Percentiles rank a stretch among this genome's conserved stretches.
Evolutionary conservation across 164 flowering plant species (phyloP).

Genomic region (Vitis labrusca): DNA sequence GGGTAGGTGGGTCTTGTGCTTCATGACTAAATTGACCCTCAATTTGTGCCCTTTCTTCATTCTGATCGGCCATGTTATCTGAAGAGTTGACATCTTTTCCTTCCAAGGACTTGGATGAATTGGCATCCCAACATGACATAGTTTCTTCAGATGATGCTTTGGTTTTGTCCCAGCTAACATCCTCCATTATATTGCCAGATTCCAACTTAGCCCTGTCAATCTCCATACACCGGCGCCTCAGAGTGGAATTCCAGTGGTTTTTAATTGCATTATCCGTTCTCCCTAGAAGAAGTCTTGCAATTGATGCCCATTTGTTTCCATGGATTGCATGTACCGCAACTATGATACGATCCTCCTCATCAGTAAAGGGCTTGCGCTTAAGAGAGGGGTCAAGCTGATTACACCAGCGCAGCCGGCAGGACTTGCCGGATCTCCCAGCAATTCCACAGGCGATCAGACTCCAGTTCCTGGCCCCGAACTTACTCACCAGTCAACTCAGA

Average conservation of each 20-base stretch:
- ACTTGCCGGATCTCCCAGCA: slow-evolving; percentile 83
- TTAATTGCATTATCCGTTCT: slow-evolving; percentile 93
- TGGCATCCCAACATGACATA: slow-evolving; percentile 53
- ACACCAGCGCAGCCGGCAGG: slow-evolving; percentile 93
- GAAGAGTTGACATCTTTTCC: slow-evolving; percentile 45
- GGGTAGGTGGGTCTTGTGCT: slow-evolving; percentile 38
- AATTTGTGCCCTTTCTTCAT: slow-evolving; percentile 22
- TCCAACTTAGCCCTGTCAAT: slow-evolving; percentile 27
- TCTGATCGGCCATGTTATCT: slow-evolving; percentile 35
- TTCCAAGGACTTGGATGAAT: slow-evolving; percentile 48
- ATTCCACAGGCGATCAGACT: slow-evolving; percentile 77
- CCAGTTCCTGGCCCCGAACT: slow-evolving; percentile 89
- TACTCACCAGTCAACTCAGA: slow-evolving; percentile 54
- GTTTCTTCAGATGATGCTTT: slow-evolving; percentile 86
- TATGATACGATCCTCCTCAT: slow-evolving; percentile 77
- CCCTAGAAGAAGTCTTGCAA: slow-evolving; percentile 79
- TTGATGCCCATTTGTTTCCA: slow-evolving; percentile 93
- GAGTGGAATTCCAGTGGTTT: slow-evolving; percentile 95
- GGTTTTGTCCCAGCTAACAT: slow-evolving; percentile 52
- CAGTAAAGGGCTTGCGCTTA: slow-evolving; percentile 67
- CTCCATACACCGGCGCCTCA: slow-evolving; percentile 59
- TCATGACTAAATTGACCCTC: slow-evolving; percentile 23
- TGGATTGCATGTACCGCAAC: slow-evolving; percentile 76
- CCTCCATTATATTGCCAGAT: slow-evolving; percentile 39
- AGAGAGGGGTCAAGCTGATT: slow-evolving; percentile 80